These are phyloP conservation scores for Globisporangium cystogenes DNA, from an alignment of 352 stramenopile species.

Conservation along the genomic window DNA sequence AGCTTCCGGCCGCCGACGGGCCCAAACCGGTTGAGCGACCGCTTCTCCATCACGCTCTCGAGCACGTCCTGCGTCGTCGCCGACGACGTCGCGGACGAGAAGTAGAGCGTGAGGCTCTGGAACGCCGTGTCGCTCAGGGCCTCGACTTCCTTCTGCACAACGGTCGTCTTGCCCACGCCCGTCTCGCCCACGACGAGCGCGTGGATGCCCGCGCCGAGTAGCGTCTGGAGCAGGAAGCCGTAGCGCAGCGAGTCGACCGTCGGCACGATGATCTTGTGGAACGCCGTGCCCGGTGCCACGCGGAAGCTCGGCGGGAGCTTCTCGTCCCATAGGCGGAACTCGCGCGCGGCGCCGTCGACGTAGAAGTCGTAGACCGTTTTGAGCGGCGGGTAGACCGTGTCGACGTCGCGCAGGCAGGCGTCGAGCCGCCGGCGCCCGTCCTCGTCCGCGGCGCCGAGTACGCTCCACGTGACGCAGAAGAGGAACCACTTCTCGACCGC, in stretches of 20 bases:
- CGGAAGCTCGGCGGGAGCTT: slow-evolving; percentile 73
- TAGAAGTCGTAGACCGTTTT: slow-evolving; percentile 94
- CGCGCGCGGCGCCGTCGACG: slow-evolving; percentile 68
- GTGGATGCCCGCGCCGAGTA: slow-evolving; percentile 69
- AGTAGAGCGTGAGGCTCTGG: slow-evolving; percentile 83
- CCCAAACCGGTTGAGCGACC: slow-evolving; percentile 85
- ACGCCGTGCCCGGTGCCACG: slow-evolving; percentile 62
- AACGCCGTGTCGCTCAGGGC: slow-evolving; percentile 73
- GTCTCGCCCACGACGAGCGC: slow-evolving; percentile 88
- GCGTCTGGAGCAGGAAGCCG: slow-evolving; percentile 73
- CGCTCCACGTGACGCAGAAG: slow-evolving; percentile 82
- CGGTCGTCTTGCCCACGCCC: slow-evolving; percentile 87
- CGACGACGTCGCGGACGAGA: slow-evolving; percentile 86
- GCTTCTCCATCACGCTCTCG: slow-evolving; percentile 89
- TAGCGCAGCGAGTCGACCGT: slow-evolving; percentile 84
- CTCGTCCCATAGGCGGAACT: slow-evolving; percentile 86
- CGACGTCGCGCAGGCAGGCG: slow-evolving; percentile 88
- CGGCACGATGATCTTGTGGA: slow-evolving; percentile 86
- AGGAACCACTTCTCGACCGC: slow-evolving; percentile 83
- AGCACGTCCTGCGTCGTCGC: slow-evolving; percentile 88
- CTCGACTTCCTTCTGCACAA: slow-evolving; percentile 81
- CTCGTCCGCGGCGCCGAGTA: slow-evolving; percentile 84
- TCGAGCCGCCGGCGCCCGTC: slow-evolving; percentile 82
- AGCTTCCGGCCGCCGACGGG: slow-evolving; percentile 85
- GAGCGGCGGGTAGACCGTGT: slow-evolving; percentile 88